Percentiles rank a stretch among this genome's conserved stretches.
Evolutionary conservation across 2,329 filamentous ascomycete genomes (phyloP).

Genomic region (Calcarisporium arbuscula): DNA sequence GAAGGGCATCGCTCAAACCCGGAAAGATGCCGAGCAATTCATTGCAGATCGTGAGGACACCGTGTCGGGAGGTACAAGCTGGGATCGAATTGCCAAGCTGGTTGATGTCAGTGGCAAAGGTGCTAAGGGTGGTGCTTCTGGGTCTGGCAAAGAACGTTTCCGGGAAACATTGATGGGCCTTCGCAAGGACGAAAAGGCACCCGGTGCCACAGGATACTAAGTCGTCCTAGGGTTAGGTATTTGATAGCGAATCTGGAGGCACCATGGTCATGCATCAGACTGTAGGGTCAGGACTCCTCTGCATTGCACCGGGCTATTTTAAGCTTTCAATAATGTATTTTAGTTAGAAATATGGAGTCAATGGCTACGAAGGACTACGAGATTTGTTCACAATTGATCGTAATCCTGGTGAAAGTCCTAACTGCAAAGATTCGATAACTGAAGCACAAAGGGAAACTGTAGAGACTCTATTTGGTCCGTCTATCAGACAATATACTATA

Average conservation of each 20-base stretch:
- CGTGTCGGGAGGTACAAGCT: slow-evolving; percentile 89
- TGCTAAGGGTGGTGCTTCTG: slow-evolving; percentile 74
- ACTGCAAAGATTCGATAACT: slow-evolving; percentile 1
- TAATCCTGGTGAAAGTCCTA: no score
- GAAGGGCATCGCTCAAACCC: slow-evolving; percentile 82
- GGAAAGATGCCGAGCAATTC: slow-evolving; percentile 90
- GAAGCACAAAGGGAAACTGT: slow-evolving; percentile 1
- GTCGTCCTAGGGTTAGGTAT: slow-evolving; percentile 1
- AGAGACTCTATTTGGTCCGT: slow-evolving; percentile 9
- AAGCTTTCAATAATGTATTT: slow-evolving; percentile 19
- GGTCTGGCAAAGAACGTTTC: slow-evolving; percentile 94
- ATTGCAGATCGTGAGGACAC: slow-evolving; percentile 84
- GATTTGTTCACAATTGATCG: slow-evolving; percentile 17
- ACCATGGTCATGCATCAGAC: slow-evolving; percentile 5
- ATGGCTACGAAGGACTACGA: slow-evolving; percentile 23
- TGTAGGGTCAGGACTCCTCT: no score
- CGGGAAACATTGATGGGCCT: slow-evolving; percentile 81
- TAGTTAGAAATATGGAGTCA: slow-evolving; percentile 22
- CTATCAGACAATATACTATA: slow-evolving; percentile 6
- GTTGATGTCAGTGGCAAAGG: slow-evolving; percentile 98
- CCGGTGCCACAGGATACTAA: slow-evolving; percentile 59
- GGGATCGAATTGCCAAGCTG: slow-evolving; percentile 96
- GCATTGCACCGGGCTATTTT: no score
- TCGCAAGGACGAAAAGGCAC: slow-evolving; percentile 87
- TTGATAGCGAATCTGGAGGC: slow-evolving; percentile 2